Evolutionary conservation across 768 basidiomycete genomes (phyloP).

Genomic region (Roridomyces roridus): DNA sequence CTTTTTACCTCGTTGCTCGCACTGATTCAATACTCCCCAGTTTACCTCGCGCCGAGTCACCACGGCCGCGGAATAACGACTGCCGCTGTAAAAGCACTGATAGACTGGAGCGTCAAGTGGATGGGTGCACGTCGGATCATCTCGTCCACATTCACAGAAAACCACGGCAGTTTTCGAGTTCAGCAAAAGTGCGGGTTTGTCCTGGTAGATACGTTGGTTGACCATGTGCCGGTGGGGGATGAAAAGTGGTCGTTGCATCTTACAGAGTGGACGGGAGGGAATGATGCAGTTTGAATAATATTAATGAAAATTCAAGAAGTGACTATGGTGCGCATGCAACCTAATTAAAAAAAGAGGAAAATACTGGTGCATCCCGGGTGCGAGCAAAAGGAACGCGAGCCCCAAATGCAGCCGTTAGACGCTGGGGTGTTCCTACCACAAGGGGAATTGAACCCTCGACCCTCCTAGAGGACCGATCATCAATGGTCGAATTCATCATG

Average conservation of each 20-base stretch:
- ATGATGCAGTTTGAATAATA: too few relatives aligned
- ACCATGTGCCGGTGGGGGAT: conserved; percentile 6
- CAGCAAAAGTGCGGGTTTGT: conserved; percentile 19
- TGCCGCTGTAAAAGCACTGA: conserved; percentile 45
- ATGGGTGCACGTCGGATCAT: conserved; percentile 49
- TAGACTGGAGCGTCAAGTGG: conserved; percentile 54
- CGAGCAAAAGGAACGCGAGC: too few relatives aligned
- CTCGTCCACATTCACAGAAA: conserved; percentile 33
- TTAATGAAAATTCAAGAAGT: too few relatives aligned
- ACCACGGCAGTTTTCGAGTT: conserved; percentile 19
- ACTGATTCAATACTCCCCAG: conserved; percentile 30
- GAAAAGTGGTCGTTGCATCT: conserved; percentile 1
- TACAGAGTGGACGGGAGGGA: conserved; percentile 19
- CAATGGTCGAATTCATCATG: too few relatives aligned
- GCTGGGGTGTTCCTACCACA: too few relatives aligned
- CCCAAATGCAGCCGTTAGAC: too few relatives aligned
- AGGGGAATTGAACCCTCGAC: too few relatives aligned
- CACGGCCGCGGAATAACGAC: conserved; percentile 64
- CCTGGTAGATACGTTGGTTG: neutral
- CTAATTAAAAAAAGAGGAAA: too few relatives aligned
- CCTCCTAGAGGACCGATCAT: too few relatives aligned
- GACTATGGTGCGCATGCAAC: too few relatives aligned
- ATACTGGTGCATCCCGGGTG: too few relatives aligned
- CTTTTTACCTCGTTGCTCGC: neutral
- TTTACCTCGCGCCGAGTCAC: conserved; percentile 56